Evolutionary conservation across 192 early-diverging fungal species (phyloP), one percentile per base, ranked within the genome.

Genomic region (Diversispora eburnea): DNA sequence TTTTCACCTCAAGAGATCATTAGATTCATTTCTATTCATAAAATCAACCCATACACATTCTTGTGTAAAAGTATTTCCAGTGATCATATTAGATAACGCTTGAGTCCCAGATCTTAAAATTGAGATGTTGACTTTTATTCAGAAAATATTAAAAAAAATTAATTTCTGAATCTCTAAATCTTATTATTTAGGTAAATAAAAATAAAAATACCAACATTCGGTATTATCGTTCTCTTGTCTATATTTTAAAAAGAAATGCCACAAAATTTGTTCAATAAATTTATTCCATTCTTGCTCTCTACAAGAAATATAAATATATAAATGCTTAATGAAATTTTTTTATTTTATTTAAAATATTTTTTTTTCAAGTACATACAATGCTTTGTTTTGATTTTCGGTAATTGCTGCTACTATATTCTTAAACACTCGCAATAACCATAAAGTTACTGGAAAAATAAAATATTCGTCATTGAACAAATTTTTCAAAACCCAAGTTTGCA

Each of bases 231-330:
- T 12, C 9, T 62, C 19, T 39, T 5, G 10, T 45, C 46, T 19
- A n/a, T 19, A 46, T 20, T 65, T 43, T 65, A 3, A 22, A 5
- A 47, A 10, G 8, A 15, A 43, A 47, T 65, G 19, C 63, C 63
- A 65, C 3, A 65, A 65, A 65, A 65, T 48, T 47, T 47, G 8
- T 45, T 65, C 63, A 12, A 13, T 65, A n/a, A 47, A 46, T 47
- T 65, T 42, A 65, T 65, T 65, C 63, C 63, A 65, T 65, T 65
- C 43, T 17, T 65, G 45, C 1, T 48, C 19, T n/a, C 63, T 65
- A 45, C 3, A 15, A 20, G 8, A 65, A 33, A 33, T 33, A 33
- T 39, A 41, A 42, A 9, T 41, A 48, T 43, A 20, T 46, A 39
- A 46, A 8, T 46, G 6, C 12, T 43, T n/a, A 46, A 19, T 45